Evolutionary conservation across 2,329 filamentous ascomycete species (phyloP).

Genomic region (Ustilaginoidea virens): DNA sequence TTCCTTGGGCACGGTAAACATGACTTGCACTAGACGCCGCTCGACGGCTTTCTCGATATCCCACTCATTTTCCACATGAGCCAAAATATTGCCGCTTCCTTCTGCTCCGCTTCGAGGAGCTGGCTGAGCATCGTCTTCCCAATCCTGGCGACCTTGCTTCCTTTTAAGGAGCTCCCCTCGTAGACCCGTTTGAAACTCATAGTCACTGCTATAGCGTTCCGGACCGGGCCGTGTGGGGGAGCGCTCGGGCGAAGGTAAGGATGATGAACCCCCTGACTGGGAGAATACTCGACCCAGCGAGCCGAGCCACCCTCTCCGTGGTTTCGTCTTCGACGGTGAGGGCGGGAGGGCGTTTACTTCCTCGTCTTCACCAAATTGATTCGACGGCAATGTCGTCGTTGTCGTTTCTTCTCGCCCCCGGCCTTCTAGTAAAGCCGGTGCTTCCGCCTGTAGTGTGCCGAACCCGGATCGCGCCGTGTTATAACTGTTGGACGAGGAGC

Average conservation of each 20-base stretch:
- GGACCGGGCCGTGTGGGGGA: constrained; percentile 16
- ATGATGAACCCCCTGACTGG: constrained; percentile 19
- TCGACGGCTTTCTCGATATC: constrained; percentile 62
- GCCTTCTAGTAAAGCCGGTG: constrained; percentile 27
- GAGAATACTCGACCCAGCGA: constrained; percentile 49
- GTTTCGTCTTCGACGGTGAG: constrained; percentile 42
- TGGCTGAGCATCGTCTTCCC: constrained; percentile 23
- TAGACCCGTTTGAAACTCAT: constrained; percentile 27
- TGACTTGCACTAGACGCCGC: constrained; percentile 59
- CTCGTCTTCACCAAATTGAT: constrained; percentile 15
- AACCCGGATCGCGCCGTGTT: constrained; percentile 40
- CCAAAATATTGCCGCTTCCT: background rate
- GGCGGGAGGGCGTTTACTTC: constrained; percentile 25
- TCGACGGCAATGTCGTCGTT: constrained; percentile 5
- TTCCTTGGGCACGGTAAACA: constrained; percentile 88
- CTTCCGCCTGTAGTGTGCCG: constrained; percentile 34
- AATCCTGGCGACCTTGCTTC: constrained; percentile 40
- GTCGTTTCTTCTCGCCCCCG: too few species aligned
- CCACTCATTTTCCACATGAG: constrained; percentile 48
- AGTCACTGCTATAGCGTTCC: constrained; percentile 22
- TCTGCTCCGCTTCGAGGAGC: background rate
- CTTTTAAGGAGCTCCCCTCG: constrained; percentile 34
- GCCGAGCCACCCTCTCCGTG: constrained; percentile 49
- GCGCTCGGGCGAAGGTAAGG: constrained; percentile 6
- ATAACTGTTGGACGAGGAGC: constrained; percentile 29